Evolutionary conservation across 192 early-diverging fungal species (phyloP).

Genomic region (Mortierella hygrophila): DNA sequence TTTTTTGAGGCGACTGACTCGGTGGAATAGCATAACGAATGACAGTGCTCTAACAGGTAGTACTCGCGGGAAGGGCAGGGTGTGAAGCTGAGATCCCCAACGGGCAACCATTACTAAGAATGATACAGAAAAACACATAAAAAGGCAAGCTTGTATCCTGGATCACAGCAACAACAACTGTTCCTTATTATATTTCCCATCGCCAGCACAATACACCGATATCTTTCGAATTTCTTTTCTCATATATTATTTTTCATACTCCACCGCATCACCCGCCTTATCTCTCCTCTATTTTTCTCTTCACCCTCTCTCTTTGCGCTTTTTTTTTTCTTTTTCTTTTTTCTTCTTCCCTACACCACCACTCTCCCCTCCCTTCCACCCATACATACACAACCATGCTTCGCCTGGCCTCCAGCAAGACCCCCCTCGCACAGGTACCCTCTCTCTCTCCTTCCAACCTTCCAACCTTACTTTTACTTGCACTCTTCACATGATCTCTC

Average conservation of each 20-base stretch:
- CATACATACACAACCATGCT: slow-evolving; percentile 34
- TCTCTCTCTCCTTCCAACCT: background rate
- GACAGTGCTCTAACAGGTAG: background rate
- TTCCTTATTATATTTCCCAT: background rate
- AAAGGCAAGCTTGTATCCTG: too few species aligned
- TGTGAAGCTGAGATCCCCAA: too few species aligned
- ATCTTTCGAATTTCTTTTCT: slow-evolving; percentile 2
- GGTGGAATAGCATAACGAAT: too few species aligned
- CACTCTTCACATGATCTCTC: background rate
- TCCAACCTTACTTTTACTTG: background rate
- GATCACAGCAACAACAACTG: background rate
- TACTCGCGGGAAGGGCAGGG: background rate
- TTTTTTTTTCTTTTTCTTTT: background rate
- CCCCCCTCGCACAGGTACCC: slow-evolving; percentile 42
- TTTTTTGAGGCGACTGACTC: too few species aligned
- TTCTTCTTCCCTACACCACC: background rate
- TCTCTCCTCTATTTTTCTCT: slow-evolving; percentile 1
- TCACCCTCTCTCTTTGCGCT: background rate
- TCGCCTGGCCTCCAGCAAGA: slow-evolving; percentile 46
- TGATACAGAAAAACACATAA: too few species aligned
- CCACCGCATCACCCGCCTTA: background rate
- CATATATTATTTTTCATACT: background rate
- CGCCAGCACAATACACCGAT: background rate
- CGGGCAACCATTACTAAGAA: too few species aligned
- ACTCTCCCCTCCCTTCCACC: slow-evolving; percentile 6